Conservation (phyloP, 2,329 filamentous ascomycete species). For the Trichophaea hybrida region DNA sequence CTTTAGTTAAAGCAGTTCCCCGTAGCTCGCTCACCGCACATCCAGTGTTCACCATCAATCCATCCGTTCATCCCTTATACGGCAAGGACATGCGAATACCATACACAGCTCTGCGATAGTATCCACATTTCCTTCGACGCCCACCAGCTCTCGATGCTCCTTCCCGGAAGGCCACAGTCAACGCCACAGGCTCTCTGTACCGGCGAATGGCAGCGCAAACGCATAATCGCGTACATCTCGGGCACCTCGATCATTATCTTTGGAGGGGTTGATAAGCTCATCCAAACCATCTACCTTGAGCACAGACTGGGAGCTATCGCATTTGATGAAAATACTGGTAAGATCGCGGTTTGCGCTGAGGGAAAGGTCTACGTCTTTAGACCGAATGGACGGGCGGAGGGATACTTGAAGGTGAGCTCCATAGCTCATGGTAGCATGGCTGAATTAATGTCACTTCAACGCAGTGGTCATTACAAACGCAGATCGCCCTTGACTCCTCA, state of each 20-base stretch:
- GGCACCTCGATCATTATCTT: constrained; percentile 79
- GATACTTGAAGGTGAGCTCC: constrained; percentile 48
- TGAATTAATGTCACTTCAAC: constrained; percentile 5
- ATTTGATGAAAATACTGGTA: constrained; percentile 69
- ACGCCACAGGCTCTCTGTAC: constrained; percentile 64
- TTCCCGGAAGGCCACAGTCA: constrained; percentile 64
- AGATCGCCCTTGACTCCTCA: constrained; percentile 39
- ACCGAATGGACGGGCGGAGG: constrained; percentile 55
- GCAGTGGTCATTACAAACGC: constrained; percentile 47
- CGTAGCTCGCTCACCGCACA: too few relatives aligned
- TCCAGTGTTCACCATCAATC: too few relatives aligned
- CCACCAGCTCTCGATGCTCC: constrained; percentile 39
- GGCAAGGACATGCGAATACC: neutral
- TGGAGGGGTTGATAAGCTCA: constrained; percentile 53
- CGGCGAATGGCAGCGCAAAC: constrained; percentile 56
- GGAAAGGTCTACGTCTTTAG: constrained; percentile 56
- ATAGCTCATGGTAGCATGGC: neutral
- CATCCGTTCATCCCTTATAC: too few relatives aligned
- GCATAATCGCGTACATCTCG: constrained; percentile 74
- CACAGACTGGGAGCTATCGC: constrained; percentile 61
- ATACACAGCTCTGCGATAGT: neutral
- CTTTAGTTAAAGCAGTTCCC: neutral
- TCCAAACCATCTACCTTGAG: constrained; percentile 87
- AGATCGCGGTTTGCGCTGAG: constrained; percentile 30
- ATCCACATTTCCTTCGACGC: neutral